These are phyloP conservation scores for Podila epigama DNA, from an alignment of 192 early-diverging fungal species.

Conservation along the genomic window DNA sequence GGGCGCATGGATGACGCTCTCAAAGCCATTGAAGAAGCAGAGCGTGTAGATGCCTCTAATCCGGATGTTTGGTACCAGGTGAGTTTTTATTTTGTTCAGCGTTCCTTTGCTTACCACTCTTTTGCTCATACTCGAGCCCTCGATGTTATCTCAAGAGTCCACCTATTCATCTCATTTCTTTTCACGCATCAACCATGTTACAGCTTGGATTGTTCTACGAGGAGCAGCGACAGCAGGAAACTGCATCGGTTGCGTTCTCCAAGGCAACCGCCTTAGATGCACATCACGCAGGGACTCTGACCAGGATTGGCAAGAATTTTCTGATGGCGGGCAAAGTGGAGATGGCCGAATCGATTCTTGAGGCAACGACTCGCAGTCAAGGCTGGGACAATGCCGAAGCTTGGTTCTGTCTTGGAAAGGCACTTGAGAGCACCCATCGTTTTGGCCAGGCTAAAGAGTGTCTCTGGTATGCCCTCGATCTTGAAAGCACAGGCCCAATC, in stretches of 20 bases:
- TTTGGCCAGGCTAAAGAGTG: constrained; percentile 60
- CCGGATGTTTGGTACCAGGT: constrained; percentile 65
- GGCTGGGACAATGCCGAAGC: constrained; percentile 73
- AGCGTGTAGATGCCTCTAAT: constrained; percentile 54
- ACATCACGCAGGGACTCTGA: constrained; percentile 46
- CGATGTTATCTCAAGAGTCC: too few relatives aligned
- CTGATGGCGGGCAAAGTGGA: constrained; percentile 51
- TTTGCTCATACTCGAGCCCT: not conserved
- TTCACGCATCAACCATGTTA: not conserved
- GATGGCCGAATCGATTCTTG: constrained; percentile 63
- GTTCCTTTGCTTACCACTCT: not conserved
- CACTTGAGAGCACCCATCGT: constrained; percentile 52
- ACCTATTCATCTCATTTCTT: too few relatives aligned
- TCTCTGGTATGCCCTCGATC: constrained; percentile 66
- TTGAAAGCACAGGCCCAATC: constrained; percentile 62
- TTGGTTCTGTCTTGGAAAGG: constrained; percentile 63
- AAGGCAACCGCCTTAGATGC: constrained; percentile 58
- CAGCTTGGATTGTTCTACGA: constrained; percentile 52
- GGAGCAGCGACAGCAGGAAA: constrained; percentile 42
- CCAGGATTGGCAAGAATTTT: constrained; percentile 57
- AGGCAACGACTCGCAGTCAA: constrained; percentile 54
- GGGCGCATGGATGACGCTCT: constrained; percentile 60
- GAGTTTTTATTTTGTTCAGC: not conserved
- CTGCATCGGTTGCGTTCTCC: constrained; percentile 55
- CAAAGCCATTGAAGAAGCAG: constrained; percentile 65